Percentiles rank a stretch among this genome's conserved stretches.
These are phyloP conservation scores for Porcisia hertigi DNA, from an alignment of 208 protist species.

Conservation along the genomic window DNA sequence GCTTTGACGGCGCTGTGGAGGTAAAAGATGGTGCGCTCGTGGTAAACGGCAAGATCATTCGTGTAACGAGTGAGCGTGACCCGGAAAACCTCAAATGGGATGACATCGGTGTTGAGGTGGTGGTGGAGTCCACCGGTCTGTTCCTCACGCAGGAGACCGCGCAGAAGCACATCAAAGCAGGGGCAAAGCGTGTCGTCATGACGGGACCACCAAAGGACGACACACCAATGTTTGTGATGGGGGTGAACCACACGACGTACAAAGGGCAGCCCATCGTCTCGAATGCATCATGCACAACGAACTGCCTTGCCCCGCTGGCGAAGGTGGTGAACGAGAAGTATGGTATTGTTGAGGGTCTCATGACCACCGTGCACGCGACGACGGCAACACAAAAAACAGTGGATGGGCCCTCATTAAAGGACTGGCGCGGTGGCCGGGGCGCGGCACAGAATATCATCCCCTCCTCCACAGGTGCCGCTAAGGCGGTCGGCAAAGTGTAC, in stretches of 20 bases:
- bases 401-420: constrained; percentile 97
- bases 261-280: constrained; percentile 91
- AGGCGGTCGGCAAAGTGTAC: constrained; percentile 97
- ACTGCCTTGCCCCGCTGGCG: constrained; percentile 99
- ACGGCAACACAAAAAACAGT: constrained; percentile 99
- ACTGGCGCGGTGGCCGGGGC: constrained; percentile 97
- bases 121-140: constrained; percentile 99
- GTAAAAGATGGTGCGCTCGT: constrained; percentile 73
- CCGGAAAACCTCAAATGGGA: constrained; percentile 96
- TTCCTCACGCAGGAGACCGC: constrained; percentile 95
- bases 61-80: constrained; percentile 83
- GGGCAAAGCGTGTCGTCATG: constrained; percentile 99
- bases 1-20: constrained; percentile 76
- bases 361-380: constrained; percentile 99
- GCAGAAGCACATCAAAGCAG: constrained; percentile 93
- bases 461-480: constrained; percentile 98
- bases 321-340: constrained; percentile 97
- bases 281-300: constrained; percentile 99
- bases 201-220: constrained; percentile 97
- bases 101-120: constrained; percentile 92
- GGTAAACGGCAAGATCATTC: constrained; percentile 83
- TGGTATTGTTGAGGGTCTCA: constrained; percentile 96
- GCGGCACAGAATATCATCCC: constrained; percentile 99
- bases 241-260: constrained; percentile 97
- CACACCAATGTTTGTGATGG: constrained; percentile 98